Base-by-base conservation (phyloP, 768 basidiomycete genomes). In the Lactarius trivialis region DNA sequence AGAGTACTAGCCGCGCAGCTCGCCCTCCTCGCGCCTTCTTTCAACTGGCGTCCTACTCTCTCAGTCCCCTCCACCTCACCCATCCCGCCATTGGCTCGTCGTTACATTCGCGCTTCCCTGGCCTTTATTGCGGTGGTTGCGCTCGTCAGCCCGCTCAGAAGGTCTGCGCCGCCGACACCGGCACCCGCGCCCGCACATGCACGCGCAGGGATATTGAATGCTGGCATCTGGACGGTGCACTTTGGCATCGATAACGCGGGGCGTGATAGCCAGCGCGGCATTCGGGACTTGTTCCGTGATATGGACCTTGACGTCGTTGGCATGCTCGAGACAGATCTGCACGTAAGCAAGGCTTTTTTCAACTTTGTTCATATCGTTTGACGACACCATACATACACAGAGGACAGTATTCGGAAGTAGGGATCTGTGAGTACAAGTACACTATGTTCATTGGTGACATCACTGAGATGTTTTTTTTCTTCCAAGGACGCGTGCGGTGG, bases 191-290 rank as follows among this genome's bases (percentile, higher is more conserved):
- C 70, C 28, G 85, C 89, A 3, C 85, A 83, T 73, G 84, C 84
- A 58, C 74, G 82, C 3, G 79, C 84, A 17, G 77, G 88, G 33
- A 78, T 89, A n/a, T 76, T 93, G 48, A 86, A 84, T 21, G 85
- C 88, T 5, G 93, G 89, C 3, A 91, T 95, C 32, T 95, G 92
- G 93, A 92, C 93, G 0, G 79, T 96, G 28, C 93, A 96, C 72
- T 96, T 96, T 70, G 93, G 93, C 0, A 76, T 86, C 21, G 84
- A 92, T 72, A 85, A 89, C 65, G 82, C 81, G 48, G 85, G 89
- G 3, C 72, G 82, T 63, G 89, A 91, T 67, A 90, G 88, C 69
- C 88, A 89, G 71, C 72, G 80, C 45, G 76, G 85, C 4, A 83
- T 91, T 71, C 76, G 82, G 64, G 81, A 85, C 61, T 69, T 82